Percentiles rank a stretch among this genome's conserved stretches.
Conservation (phyloP, 345 rosid species). For the Cardamine occulta region DNA sequence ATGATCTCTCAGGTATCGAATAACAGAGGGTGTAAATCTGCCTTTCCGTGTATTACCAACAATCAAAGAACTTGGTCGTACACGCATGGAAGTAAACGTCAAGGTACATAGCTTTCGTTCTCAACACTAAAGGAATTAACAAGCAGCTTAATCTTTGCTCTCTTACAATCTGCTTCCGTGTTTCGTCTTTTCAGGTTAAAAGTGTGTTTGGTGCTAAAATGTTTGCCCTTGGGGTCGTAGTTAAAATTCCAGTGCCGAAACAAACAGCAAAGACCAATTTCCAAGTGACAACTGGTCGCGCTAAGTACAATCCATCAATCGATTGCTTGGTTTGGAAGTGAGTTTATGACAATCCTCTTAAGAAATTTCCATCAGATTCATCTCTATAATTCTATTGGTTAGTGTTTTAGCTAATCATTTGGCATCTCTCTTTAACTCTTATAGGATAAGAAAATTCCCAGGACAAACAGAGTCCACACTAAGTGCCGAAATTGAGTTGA, state of each 20-base stretch:
- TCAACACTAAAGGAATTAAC: not conserved
- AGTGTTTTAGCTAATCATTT: not conserved
- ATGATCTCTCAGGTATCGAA: slow-evolving; percentile 70
- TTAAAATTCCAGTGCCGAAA: slow-evolving; percentile 97
- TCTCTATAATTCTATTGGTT: not conserved
- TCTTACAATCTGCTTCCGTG: slow-evolving; percentile 36
- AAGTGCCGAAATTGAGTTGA: slow-evolving; percentile 98
- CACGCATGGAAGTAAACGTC: slow-evolving; percentile 99
- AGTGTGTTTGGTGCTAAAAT: slow-evolving; percentile 99
- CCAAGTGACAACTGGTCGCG: slow-evolving; percentile 96
- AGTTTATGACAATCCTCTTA: slow-evolving; percentile 43
- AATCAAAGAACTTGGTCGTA: slow-evolving; percentile 97
- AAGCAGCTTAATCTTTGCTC: not conserved
- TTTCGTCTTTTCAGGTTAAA: slow-evolving; percentile 74
- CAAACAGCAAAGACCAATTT: slow-evolving; percentile 98
- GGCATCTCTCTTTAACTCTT: slow-evolving; percentile 16
- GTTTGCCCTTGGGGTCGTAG: slow-evolving; percentile 98
- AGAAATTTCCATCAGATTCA: not conserved
- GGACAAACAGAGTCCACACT: slow-evolving; percentile 97
- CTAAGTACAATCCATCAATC: slow-evolving; percentile 92
- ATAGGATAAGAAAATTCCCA: slow-evolving; percentile 95
- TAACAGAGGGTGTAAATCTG: slow-evolving; percentile 97
- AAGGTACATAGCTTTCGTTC: slow-evolving; percentile 57
- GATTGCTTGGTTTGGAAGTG: slow-evolving; percentile 99
- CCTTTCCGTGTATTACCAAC: slow-evolving; percentile 98